phyloP scores from a whole-genome alignment of 805 yeast genomes.

The Geotrichum ghanense region DNA sequence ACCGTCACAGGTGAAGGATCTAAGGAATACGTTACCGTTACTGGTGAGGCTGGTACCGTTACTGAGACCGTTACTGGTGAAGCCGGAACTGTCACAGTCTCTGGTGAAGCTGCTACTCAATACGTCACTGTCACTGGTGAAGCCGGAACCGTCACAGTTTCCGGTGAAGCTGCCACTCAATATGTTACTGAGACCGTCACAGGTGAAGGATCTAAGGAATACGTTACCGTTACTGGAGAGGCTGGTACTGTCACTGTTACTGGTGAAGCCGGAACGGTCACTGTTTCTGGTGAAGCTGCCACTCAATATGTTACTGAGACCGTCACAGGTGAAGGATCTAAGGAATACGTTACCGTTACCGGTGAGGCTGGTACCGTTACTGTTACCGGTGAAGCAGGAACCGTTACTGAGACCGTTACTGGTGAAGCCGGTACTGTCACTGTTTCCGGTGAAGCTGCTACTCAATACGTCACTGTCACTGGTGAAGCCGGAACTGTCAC shows the following conservation, averaged over 20 bases:
- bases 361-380: constrained; percentile 8
- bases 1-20: constrained; percentile 7
- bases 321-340: background rate
- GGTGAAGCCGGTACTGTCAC: constrained; percentile 8
- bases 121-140: constrained; percentile 5
- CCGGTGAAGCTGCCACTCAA: constrained; percentile 6
- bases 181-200: constrained; percentile 12
- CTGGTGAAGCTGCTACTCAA: background rate
- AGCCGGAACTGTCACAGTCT: constrained; percentile 5
- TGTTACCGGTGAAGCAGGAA: constrained; percentile 12
- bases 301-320: background rate
- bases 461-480: constrained; percentile 8
- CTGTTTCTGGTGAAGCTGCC: constrained; percentile 5
- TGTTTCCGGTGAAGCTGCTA: constrained; percentile 8
- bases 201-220: constrained; percentile 9
- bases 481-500: constrained; percentile 9
- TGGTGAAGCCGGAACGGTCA: constrained; percentile 9
- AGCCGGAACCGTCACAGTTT: constrained; percentile 10
- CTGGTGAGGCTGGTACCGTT: constrained; percentile 6
- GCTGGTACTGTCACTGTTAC: constrained; percentile 11
- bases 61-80: constrained; percentile 10
- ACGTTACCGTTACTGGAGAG: constrained; percentile 7
- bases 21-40: constrained; percentile 10
- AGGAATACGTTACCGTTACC: constrained; percentile 9
- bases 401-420: constrained; percentile 4